Evolutionary conservation across 345 rosid genomes (phyloP).

Genomic region (Geranium brycei): DNA sequence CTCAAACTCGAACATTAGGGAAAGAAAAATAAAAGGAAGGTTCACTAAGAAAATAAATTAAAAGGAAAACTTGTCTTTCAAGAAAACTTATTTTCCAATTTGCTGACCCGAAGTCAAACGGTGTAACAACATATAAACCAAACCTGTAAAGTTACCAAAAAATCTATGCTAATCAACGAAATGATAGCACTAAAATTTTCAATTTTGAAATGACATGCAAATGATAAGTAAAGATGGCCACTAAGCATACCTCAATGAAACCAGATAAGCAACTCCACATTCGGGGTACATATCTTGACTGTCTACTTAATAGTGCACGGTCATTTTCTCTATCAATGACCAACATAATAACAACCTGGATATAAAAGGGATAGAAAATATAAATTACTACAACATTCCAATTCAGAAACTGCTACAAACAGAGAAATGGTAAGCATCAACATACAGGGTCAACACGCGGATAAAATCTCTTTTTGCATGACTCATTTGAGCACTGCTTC

Average conservation of each 20-base stretch:
- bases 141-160: too few relatives aligned
- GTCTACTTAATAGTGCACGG: constrained; percentile 65
- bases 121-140: too few relatives aligned
- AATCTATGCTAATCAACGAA: background rate
- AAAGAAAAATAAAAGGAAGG: too few relatives aligned
- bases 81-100: too few relatives aligned
- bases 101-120: too few relatives aligned
- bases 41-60: too few relatives aligned
- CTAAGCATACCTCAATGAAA: constrained; percentile 59
- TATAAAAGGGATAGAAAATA: background rate
- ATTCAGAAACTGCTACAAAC: constrained; percentile 2
- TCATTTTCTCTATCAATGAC: constrained; percentile 83
- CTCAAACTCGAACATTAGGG: too few relatives aligned
- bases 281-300: constrained; percentile 75
- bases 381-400: background rate
- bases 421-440: constrained; percentile 4
- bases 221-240: constrained; percentile 1
- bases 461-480: constrained; percentile 56
- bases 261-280: constrained; percentile 99
- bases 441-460: constrained; percentile 89
- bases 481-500: constrained; percentile 53
- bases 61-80: too few relatives aligned
- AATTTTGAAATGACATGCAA: background rate
- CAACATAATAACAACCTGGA: constrained; percentile 89
- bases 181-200: background rate